These are phyloP conservation scores for Medicago arabica DNA, from an alignment of 306 rosid genomes.

Conservation along the genomic window DNA sequence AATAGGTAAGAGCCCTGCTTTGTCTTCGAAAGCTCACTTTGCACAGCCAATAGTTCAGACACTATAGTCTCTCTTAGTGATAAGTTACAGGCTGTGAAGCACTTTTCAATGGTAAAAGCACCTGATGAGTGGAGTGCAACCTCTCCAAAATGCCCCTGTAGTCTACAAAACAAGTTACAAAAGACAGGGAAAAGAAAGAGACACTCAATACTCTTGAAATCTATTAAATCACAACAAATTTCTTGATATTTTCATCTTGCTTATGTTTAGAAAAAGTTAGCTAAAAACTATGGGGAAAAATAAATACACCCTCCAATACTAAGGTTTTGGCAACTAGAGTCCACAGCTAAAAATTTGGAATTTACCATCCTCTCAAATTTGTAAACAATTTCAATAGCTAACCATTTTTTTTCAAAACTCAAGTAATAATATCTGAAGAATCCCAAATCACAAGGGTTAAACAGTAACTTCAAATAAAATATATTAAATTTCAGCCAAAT, in stretches of 20 bases:
- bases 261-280: conserved; percentile 10
- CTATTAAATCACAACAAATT: conserved; percentile 15
- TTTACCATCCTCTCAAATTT: conserved; percentile 18
- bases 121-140: conserved; percentile 69
- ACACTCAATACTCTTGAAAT: conserved; percentile 26
- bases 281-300: background rate
- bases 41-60: conserved; percentile 70
- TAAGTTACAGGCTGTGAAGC: conserved; percentile 69
- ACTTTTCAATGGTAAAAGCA: conserved; percentile 81
- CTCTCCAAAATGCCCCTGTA: conserved; percentile 82
- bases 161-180: conserved; percentile 60
- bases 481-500: conserved; percentile 18
- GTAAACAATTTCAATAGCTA: conserved; percentile 18
- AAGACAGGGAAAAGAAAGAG: conserved; percentile 21
- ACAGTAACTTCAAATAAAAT: conserved; percentile 10
- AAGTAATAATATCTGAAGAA: conserved; percentile 23
- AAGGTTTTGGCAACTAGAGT: background rate
- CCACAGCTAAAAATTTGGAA: conserved; percentile 30
- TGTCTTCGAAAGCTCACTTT: conserved; percentile 75
- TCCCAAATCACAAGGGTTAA: conserved; percentile 20
- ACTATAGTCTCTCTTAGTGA: conserved; percentile 82
- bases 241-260: conserved; percentile 28
- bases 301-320: conserved; percentile 17
- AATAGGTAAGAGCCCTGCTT: conserved; percentile 88
- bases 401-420: conserved; percentile 6